Evolutionary conservation across 805 yeast genomes (phyloP).

Genomic region (Starmerella apis): DNA sequence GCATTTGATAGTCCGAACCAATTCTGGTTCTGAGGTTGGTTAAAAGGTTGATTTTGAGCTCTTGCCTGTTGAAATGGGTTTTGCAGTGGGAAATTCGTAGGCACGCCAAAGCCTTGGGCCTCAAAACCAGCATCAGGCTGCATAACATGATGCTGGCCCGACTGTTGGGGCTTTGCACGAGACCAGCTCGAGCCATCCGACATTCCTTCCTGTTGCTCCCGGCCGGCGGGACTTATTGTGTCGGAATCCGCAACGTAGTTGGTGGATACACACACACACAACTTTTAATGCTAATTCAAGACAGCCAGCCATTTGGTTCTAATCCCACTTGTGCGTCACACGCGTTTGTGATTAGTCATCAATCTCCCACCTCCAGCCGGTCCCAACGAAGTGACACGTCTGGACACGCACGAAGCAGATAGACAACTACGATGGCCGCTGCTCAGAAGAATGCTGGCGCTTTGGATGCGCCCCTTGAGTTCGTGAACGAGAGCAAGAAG

Average conservation of each 20-base stretch:
- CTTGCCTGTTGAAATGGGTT: not conserved
- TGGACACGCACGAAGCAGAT: not conserved
- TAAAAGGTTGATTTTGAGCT: not conserved
- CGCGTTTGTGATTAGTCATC: not conserved
- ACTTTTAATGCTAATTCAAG: not conserved
- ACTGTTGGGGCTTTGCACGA: not conserved
- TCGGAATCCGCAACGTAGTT: not conserved
- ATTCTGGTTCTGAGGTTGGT: not conserved
- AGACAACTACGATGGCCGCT: conserved; percentile 5
- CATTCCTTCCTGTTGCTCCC: not conserved
- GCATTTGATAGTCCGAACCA: too few species aligned
- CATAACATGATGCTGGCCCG: not conserved
- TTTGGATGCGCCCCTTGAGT: conserved; percentile 61
- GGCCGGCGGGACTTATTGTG: conserved; percentile 3
- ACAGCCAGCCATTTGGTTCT: not conserved
- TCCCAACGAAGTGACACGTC: conserved; percentile 5
- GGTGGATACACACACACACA: not conserved
- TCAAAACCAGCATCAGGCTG: not conserved
- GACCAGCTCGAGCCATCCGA: conserved; percentile 3
- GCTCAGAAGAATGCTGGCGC: conserved; percentile 5
- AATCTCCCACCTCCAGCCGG: not conserved
- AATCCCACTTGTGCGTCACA: not conserved
- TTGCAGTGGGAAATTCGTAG: not conserved
- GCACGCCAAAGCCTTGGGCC: not conserved
- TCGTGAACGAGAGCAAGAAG: conserved; percentile 81